A percentile compares a stretch with the other conserved stretches of the same genome.
These are phyloP conservation scores for Farysia itapuensis DNA, from an alignment of 1,284 basidiomycete species.

Conservation along the genomic window DNA sequence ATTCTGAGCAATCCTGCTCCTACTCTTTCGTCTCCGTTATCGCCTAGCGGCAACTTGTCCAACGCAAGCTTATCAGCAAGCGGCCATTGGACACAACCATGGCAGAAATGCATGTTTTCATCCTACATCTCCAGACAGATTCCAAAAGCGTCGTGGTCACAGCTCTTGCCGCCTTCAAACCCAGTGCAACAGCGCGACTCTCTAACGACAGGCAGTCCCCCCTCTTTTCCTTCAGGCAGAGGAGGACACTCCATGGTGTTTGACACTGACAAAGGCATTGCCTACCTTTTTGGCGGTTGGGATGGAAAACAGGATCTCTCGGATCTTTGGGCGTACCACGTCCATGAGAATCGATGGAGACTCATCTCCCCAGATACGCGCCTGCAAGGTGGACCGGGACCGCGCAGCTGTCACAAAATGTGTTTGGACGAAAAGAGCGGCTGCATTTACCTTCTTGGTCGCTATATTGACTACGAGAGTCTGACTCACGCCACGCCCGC, in stretches of 20 bases:
- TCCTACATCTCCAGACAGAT: slow-evolving; percentile 40
- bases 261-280: slow-evolving; percentile 68
- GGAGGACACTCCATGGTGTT: slow-evolving; percentile 82
- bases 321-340: slow-evolving; percentile 77
- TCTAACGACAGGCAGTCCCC: not conserved
- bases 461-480: slow-evolving; percentile 49
- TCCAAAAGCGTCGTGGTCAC: slow-evolving; percentile 39
- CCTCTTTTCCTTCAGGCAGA: slow-evolving; percentile 60
- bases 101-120: slow-evolving; percentile 44
- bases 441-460: slow-evolving; percentile 69
- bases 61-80: slow-evolving; percentile 20
- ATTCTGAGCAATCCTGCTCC: slow-evolving; percentile 3
- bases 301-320: slow-evolving; percentile 70
- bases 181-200: not conserved
- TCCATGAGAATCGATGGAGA: slow-evolving; percentile 69
- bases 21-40: slow-evolving; percentile 20
- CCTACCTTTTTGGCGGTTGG: slow-evolving; percentile 81
- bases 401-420: slow-evolving; percentile 80
- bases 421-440: slow-evolving; percentile 73
- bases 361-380: slow-evolving; percentile 67
- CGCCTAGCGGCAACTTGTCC: slow-evolving; percentile 9
- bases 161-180: slow-evolving; percentile 17
- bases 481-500: slow-evolving; percentile 10
- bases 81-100: slow-evolving; percentile 22
- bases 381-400: slow-evolving; percentile 68